Percentiles rank a stretch among this genome's conserved stretches.
phyloP scores from a whole-genome alignment of 2,329 filamentous ascomycete genomes.

The Colletotrichum chrysophilum region DNA sequence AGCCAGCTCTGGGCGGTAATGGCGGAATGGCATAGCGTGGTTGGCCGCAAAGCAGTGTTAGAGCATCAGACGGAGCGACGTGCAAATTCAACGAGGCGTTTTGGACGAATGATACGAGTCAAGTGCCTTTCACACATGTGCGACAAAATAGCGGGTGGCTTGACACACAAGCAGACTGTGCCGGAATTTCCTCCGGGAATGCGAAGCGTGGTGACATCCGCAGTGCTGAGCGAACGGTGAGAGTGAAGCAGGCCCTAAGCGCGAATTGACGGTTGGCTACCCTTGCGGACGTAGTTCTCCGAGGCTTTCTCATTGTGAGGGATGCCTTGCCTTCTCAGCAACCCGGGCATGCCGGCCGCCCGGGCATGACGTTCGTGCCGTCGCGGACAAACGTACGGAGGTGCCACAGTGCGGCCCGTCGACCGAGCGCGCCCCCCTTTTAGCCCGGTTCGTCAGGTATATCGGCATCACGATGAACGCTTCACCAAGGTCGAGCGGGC shows the following conservation, averaged over 20 bases:
- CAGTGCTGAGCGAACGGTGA: background rate
- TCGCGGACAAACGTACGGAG: background rate
- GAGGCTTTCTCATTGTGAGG: background rate
- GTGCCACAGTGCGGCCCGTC: background rate
- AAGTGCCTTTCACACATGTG: background rate
- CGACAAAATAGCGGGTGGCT: background rate
- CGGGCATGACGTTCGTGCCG: background rate
- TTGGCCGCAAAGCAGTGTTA: background rate
- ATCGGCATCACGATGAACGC: background rate
- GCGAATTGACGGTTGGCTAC: background rate
- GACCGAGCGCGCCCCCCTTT: background rate
- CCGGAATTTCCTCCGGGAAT: background rate
- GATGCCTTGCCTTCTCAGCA: background rate
- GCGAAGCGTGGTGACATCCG: background rate
- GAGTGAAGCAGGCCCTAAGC: background rate
- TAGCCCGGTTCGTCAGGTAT: background rate
- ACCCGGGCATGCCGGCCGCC: slow-evolving; percentile 9
- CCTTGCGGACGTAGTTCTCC: background rate
- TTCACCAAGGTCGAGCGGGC: background rate
- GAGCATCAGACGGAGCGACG: background rate
- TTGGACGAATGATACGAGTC: background rate
- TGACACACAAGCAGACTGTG: background rate
- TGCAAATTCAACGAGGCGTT: background rate
- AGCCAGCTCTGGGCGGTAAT: background rate
- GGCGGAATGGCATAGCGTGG: background rate